A percentile compares a stretch with the other conserved stretches of the same genome.
These are phyloP conservation scores for Saitozyma sp. DNA, from an alignment of 768 basidiomycete species.

Conservation along the genomic window DNA sequence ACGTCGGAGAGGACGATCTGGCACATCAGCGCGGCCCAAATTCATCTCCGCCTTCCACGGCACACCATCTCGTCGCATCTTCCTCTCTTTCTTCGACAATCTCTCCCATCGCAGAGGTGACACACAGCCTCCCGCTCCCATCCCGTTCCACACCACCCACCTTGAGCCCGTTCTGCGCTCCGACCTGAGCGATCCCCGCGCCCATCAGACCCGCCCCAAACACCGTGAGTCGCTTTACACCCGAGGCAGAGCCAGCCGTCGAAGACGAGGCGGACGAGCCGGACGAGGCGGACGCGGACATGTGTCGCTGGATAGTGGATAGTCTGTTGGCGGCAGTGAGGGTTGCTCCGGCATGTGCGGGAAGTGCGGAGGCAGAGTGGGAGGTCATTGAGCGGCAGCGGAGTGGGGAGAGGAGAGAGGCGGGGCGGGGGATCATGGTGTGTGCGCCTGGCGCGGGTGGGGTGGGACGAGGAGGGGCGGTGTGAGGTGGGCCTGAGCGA, in stretches of 20 bases:
- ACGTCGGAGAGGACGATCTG: conserved; percentile 54
- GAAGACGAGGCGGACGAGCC: not conserved
- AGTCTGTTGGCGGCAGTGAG: too few relatives aligned
- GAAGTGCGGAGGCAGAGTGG: too few relatives aligned
- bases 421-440: too few relatives aligned
- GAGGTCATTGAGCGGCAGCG: too few relatives aligned
- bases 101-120: not conserved
- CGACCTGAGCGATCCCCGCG: conserved; percentile 56
- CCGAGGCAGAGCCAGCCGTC: not conserved
- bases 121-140: not conserved
- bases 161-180: conserved; percentile 54
- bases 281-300: conserved; percentile 13
- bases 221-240: conserved; percentile 52
- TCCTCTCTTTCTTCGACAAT: not conserved
- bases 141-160: conserved; percentile 23
- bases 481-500: too few relatives aligned
- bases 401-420: too few relatives aligned
- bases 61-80: too few relatives aligned
- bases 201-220: conserved; percentile 57
- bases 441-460: too few relatives aligned
- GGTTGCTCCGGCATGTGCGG: too few relatives aligned
- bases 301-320: conserved; percentile 23
- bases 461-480: too few relatives aligned
- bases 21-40: conserved; percentile 1
- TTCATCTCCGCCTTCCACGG: too few relatives aligned